A percentile compares a stretch with the other conserved stretches of the same genome.
Evolutionary conservation across 768 basidiomycete species (phyloP).

Genomic region (Mrakia blollopis): DNA sequence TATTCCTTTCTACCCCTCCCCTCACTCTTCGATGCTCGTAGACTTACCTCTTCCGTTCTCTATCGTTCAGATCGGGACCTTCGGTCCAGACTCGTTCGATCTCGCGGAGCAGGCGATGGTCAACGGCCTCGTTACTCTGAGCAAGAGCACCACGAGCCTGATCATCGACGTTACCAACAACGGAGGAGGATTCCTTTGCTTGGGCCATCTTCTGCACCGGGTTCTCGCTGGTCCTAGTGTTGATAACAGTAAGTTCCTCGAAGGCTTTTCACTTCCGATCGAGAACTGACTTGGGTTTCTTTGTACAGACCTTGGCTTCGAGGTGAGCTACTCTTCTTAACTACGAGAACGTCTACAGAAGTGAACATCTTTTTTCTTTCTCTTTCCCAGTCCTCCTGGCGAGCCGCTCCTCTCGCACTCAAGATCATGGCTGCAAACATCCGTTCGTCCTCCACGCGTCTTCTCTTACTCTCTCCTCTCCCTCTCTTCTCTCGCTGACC

Average conservation of each 20-base stretch:
- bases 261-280: background rate
- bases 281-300: background rate
- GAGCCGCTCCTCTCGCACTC: constrained; percentile 57
- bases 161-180: constrained; percentile 59
- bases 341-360: no score
- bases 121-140: background rate
- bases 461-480: no score
- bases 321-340: constrained; percentile 30
- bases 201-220: constrained; percentile 59
- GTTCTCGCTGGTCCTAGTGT: constrained; percentile 51
- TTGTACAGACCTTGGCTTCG: constrained; percentile 47
- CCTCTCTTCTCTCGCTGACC: no score
- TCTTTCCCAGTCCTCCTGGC: constrained; percentile 46
- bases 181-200: constrained; percentile 61
- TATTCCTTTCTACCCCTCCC: background rate
- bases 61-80: constrained; percentile 49
- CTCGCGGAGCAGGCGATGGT: constrained; percentile 4
- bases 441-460: background rate
- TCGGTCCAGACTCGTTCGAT: constrained; percentile 50
- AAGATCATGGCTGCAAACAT: constrained; percentile 58
- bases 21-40: background rate
- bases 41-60: background rate
- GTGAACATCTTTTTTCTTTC: no score
- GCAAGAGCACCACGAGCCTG: background rate
- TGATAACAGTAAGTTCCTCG: background rate